A percentile compares a stretch with the other conserved stretches of the same genome.
phyloP scores from a whole-genome alignment of 805 yeast genomes.

The Maudiozyma serrabonitensis region DNA sequence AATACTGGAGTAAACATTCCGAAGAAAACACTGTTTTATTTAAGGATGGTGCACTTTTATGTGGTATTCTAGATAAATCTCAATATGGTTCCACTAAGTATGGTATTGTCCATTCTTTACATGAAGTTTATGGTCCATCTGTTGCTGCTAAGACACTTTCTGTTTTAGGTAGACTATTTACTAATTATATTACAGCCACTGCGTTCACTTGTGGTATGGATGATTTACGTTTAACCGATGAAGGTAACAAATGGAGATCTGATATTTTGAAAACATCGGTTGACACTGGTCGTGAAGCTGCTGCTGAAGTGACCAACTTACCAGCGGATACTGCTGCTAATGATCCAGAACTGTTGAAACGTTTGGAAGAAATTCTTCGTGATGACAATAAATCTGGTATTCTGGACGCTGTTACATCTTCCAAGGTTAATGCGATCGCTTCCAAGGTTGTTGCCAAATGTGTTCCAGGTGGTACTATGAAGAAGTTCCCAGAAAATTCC shows the following conservation, averaged over 20 bases:
- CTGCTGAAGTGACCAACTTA: conserved; percentile 86
- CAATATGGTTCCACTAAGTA: conserved; percentile 97
- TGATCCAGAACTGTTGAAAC: conserved; percentile 71
- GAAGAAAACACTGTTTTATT: conserved; percentile 79
- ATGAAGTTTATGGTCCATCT: conserved; percentile 88
- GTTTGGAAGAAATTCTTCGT: conserved; percentile 89
- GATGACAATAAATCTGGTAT: conserved; percentile 89
- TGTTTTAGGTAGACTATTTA: conserved; percentile 90
- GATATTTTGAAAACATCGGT: conserved; percentile 70
- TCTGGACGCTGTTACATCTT: conserved; percentile 89
- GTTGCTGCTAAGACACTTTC: conserved; percentile 84
- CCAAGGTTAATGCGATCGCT: conserved; percentile 84
- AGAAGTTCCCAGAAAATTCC: conserved; percentile 86
- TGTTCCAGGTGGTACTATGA: conserved; percentile 95
- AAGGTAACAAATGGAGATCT: conserved; percentile 83
- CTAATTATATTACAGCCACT: conserved; percentile 82
- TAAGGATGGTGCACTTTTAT: conserved; percentile 74
- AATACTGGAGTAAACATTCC: conserved; percentile 87
- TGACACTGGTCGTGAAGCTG: conserved; percentile 85
- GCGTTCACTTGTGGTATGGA: conserved; percentile 99
- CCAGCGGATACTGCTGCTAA: conserved; percentile 38
- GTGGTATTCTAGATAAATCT: conserved; percentile 94
- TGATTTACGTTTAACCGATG: conserved; percentile 82
- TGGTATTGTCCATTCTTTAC: conserved; percentile 93
- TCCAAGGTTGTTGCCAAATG: conserved; percentile 90